Evolutionary conservation across 495 filamentous ascomycete species (phyloP).

Genomic region (Friedmanniomyces endolithicus): DNA sequence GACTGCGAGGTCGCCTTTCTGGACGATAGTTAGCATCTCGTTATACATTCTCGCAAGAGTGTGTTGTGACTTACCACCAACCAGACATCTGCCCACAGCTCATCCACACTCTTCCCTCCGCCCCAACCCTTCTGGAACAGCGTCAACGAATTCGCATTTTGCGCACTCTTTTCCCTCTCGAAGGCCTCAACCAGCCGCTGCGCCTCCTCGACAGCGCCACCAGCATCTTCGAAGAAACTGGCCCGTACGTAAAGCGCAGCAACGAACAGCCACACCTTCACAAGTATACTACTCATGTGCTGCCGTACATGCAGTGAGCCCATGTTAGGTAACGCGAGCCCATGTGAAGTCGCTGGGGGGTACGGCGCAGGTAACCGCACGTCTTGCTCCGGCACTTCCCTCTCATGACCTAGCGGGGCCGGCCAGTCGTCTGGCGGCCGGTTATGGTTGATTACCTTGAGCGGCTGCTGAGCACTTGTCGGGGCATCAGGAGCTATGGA

Average conservation of each 20-base stretch:
- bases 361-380: slow-evolving; percentile 36
- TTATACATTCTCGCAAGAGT: not conserved
- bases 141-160: slow-evolving; percentile 35
- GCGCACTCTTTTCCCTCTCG: slow-evolving; percentile 42
- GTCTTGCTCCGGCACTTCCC: slow-evolving; percentile 42
- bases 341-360: slow-evolving; percentile 21
- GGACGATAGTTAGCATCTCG: slow-evolving; percentile 22
- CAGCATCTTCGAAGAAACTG: slow-evolving; percentile 60
- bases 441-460: slow-evolving; percentile 42
- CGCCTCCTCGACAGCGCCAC: slow-evolving; percentile 72
- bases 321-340: slow-evolving; percentile 21
- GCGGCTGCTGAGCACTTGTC: slow-evolving; percentile 26
- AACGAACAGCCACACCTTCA: slow-evolving; percentile 82
- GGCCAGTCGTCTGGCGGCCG: slow-evolving; percentile 34
- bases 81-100: slow-evolving; percentile 68
- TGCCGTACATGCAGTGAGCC: slow-evolving; percentile 25
- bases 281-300: slow-evolving; percentile 38
- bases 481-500: slow-evolving; percentile 12
- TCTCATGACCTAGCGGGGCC: slow-evolving; percentile 34
- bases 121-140: slow-evolving; percentile 58
- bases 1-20: slow-evolving; percentile 57
- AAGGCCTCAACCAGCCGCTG: slow-evolving; percentile 46
- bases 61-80: slow-evolving; percentile 46
- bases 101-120: slow-evolving; percentile 58
- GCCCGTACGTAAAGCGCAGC: slow-evolving; percentile 77